Base-by-base conservation (phyloP, 805 yeast genomes). In the Nakazawaea pomicola region DNA sequence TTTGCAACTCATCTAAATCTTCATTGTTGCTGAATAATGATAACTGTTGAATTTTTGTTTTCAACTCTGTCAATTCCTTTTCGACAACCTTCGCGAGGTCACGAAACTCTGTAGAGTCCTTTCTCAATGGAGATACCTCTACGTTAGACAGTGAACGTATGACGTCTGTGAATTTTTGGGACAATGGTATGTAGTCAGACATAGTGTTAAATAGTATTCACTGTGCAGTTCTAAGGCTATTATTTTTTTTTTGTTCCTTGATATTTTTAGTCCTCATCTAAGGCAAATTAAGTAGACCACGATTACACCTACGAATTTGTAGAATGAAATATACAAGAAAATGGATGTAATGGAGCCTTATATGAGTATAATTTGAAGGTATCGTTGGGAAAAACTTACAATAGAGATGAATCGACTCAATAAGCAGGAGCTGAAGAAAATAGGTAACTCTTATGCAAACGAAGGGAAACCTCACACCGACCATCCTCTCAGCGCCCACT, bases 11-110 rank as follows among this genome's bases (percentile, higher is more conserved):
- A 0, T 78, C 84, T 2, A 84, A 44, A 0, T 69, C 53, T 55
- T 89, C 96, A 56, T 87, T 87, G 10, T 63, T 60, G 50, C 91
- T 83, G 61, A 85, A 88, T 18, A 88, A 56, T 2, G 78, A 67
- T 14, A 79, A 58, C n/a, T 62, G 60, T 10, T 67, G 61, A 1
- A 81, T 65, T 10, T 65, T 55, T 1, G 49, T 46, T 46, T 72
- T 67, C 25, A 83, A 56, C n/a, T 63, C 50, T n/a, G 65, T 49
- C 50, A 79, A 65, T 37, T 65, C 62, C 19, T 64, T 60, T 17
- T 78, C 64, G 4, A 66, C 49, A 1, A 47, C 45, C 1, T 51
- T 46, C n/a, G 79, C 50, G 20, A 53, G 31, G 1, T 46, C 41
- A 48, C 77, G 82, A 20, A 36, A 56, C 18, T 49, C 55, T 1